Base-by-base conservation (phyloP, 305 asterid species). In the Salvia sclarea region DNA sequence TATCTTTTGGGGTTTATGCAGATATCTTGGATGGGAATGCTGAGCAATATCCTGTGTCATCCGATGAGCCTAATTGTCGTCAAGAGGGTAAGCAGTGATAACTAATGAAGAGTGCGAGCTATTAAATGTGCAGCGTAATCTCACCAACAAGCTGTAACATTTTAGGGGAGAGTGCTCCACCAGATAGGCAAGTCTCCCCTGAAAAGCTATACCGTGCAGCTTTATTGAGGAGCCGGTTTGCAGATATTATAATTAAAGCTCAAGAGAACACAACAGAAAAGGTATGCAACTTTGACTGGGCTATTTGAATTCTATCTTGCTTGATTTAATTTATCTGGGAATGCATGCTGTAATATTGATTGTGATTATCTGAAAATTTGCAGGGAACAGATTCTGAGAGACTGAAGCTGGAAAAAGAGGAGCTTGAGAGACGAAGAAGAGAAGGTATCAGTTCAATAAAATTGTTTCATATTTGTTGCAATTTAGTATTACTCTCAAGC, bases 181-280 rank as follows among this genome's bases (percentile, higher is more conserved):
- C 82, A 13, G 94, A 86, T 71, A 83, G 94, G 86, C 87, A 74
- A 76, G 94, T 86, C 82, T 88, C 97, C 82, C 96, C 97, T 66
- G 94, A 82, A 43, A 90, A 83, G 86, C 87, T 68, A 49, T 90
- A 90, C 79, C 91, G 97, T n/a, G 97, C 97, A 61, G 97, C 97
- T 81, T n/a, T 90, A 47, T 78, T 90, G 81, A 85, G 85, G 78
- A 80, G 85, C 72, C 83, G 96, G 48, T 90, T 79, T 76, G 94
- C 92, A 17, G 95, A 90, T 72, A 86, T 87, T 57, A 90, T 90
- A 53, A 74, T 86, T 44, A 90, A 86, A 81, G 95, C 94, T 30
- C 89, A 82, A 76, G 96, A 86, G 81, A 89, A 85, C 70, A 53
- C 86, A 65, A 73, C 70, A 44, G 92, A 80, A 33, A 81, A 83